Evolutionary conservation across 2,329 filamentous ascomycete genomes (phyloP).

Genomic region (Periconia sp.): DNA sequence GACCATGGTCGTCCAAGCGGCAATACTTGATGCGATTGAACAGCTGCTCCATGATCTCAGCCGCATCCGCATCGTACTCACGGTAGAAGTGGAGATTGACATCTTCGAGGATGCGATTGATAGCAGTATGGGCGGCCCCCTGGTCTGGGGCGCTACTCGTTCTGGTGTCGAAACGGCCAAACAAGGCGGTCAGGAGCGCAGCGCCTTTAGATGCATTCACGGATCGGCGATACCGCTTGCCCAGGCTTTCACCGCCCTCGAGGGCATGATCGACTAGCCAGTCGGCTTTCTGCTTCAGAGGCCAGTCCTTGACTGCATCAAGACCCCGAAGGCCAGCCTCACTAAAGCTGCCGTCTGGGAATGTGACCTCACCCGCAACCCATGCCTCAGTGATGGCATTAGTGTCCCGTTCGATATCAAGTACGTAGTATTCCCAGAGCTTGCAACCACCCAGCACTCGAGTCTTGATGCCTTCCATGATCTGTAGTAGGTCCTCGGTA

Average conservation of each 20-base stretch:
- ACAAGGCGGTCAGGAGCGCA: conserved; percentile 69
- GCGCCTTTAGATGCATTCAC: conserved; percentile 75
- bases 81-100: conserved; percentile 88
- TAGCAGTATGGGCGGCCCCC: conserved; percentile 61
- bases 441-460: conserved; percentile 78
- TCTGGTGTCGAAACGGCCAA: conserved; percentile 69
- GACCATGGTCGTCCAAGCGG: conserved; percentile 89
- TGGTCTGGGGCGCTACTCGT: conserved; percentile 57
- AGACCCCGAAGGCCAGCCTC: conserved; percentile 57
- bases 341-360: conserved; percentile 60
- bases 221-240: conserved; percentile 76
- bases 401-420: conserved; percentile 77
- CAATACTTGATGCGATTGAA: conserved; percentile 96
- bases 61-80: conserved; percentile 86
- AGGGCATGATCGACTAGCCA: conserved; percentile 75
- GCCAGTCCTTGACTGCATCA: conserved; percentile 60
- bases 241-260: conserved; percentile 73
- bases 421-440: conserved; percentile 92
- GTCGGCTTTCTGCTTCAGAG: conserved; percentile 64
- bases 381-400: conserved; percentile 74
- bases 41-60: conserved; percentile 85
- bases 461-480: conserved; percentile 85
- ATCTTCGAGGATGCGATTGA: conserved; percentile 72
- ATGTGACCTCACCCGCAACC: conserved; percentile 64
- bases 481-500: conserved; percentile 73